These are phyloP conservation scores for Jamesozyma hellenica DNA, from an alignment of 805 yeast genomes.

Conservation along the genomic window DNA sequence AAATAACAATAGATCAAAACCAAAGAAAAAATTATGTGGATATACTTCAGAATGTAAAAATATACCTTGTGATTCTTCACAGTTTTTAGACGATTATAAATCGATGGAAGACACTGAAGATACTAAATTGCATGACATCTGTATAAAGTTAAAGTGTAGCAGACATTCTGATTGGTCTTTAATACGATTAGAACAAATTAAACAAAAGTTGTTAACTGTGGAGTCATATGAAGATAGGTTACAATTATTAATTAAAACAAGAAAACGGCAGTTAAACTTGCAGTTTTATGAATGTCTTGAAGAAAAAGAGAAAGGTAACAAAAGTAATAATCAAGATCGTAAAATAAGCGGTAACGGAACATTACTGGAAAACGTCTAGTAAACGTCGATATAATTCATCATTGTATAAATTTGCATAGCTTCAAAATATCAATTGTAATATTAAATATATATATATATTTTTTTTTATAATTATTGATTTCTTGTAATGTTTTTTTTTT, in stretches of 20 bases:
- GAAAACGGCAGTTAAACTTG: conserved; percentile 22
- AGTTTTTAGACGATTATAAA: conserved; percentile 10
- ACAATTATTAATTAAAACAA: conserved; percentile 13
- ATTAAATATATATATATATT: no score
- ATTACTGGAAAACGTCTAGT: no score
- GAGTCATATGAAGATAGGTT: conserved; percentile 20
- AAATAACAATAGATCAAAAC: conserved; percentile 6
- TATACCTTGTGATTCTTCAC: conserved; percentile 13
- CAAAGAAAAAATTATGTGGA: conserved; percentile 22
- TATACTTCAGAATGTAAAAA: conserved; percentile 9
- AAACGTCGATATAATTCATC: no score
- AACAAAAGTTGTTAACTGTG: conserved; percentile 17
- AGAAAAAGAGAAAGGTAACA: neutral
- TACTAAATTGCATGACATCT: conserved; percentile 13
- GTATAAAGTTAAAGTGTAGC: conserved; percentile 21
- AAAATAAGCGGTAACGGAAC: no score
- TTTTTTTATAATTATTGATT: no score
- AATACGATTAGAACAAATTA: conserved; percentile 14
- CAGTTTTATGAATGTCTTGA: conserved; percentile 19
- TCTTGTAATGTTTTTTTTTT: no score
- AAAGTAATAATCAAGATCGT: no score
- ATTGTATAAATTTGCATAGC: no score
- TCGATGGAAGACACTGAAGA: conserved; percentile 4
- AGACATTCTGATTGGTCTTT: conserved; percentile 26
- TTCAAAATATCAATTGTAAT: no score